Conservation (phyloP, 257 asterid genomes). For the Verbascum thapsus region DNA sequence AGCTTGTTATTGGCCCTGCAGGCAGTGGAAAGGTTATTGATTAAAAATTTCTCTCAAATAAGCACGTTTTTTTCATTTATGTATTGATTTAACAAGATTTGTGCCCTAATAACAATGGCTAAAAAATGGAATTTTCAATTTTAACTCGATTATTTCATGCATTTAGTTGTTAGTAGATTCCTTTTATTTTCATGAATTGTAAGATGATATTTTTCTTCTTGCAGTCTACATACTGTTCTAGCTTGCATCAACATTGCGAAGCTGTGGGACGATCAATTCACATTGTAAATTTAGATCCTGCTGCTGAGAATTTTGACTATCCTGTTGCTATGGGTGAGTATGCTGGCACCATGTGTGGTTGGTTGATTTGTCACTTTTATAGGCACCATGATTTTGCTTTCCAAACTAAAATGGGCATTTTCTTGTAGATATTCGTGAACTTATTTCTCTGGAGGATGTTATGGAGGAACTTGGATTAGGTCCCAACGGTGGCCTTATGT, state of each 20-base stretch:
- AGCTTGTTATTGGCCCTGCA: conserved; percentile 96
- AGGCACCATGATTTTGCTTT: conserved; percentile 10
- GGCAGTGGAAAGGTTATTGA: conserved; percentile 94
- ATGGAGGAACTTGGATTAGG: conserved; percentile 95
- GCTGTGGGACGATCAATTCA: conserved; percentile 74
- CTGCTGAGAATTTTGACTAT: conserved; percentile 93
- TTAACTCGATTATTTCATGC: background rate
- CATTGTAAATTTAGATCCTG: conserved; percentile 91
- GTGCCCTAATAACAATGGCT: background rate
- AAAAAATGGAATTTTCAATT: background rate
- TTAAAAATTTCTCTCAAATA: conserved; percentile 5
- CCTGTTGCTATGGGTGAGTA: conserved; percentile 93
- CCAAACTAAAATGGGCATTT: conserved; percentile 16
- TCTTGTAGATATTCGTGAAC: conserved; percentile 81
- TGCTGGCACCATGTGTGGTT: background rate
- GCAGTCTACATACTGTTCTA: conserved; percentile 95
- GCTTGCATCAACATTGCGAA: conserved; percentile 81
- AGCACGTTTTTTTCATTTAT: conserved; percentile 1
- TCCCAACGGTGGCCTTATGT: conserved; percentile 94
- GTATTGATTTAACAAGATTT: background rate
- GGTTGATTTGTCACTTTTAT: conserved; percentile 1
- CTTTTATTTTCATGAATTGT: conserved; percentile 3
- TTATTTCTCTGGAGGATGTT: conserved; percentile 84
- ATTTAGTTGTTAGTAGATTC: conserved; percentile 1
- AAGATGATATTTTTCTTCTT: conserved; percentile 24